Base-by-base conservation (phyloP, 257 asterid genomes). In the Penstemon davidsonii region DNA sequence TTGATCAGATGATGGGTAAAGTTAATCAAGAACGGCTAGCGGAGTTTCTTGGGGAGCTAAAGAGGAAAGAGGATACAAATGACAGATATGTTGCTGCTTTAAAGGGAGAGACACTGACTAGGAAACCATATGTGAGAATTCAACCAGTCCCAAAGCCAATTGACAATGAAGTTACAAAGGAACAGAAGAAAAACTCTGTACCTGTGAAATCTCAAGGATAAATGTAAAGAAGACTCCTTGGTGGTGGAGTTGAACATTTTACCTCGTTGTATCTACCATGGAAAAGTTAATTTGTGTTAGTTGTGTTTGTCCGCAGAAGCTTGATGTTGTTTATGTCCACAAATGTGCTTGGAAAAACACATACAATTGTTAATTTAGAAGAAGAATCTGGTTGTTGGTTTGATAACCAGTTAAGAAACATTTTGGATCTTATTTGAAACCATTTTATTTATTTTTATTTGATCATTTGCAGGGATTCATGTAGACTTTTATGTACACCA, bases 81-180 rank as follows among this genome's bases (percentile, higher is more conserved):
- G 99, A 93, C 75, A 85, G 96, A 71, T 92, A 92, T 49, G 87
- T 85, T 62, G 97, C 98, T 78, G 98, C 98, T 50, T 73, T 92
- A 61, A 90, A 58, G 77, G 98, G 98, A 40, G 95, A 92, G 81
- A 92, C 96, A 6, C 80, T 92, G 71, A 92, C 93, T 47, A 83
- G 98, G 73, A 92, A 92, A 25, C 97, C 96, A 2, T 92, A 89
- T 63, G 86, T 71, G 67, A 88, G 97, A 75, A 86, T 92, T 72
- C 98, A 92, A 76, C 88, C 92, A 64, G 84, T 87, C 25, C 71
- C 91, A 18, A 73, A 79, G 70, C 82, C 86, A 15, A 72, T 49
- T 52, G 78, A 42, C 37, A 3, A 49, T 51, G 85, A 75, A 60
- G 81, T 19, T 67, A 71, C 72, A 64, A 77, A 72, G 78, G 81